Conservation (phyloP, 192 early-diverging fungal genomes). For the Chytriomyces confervae region DNA sequence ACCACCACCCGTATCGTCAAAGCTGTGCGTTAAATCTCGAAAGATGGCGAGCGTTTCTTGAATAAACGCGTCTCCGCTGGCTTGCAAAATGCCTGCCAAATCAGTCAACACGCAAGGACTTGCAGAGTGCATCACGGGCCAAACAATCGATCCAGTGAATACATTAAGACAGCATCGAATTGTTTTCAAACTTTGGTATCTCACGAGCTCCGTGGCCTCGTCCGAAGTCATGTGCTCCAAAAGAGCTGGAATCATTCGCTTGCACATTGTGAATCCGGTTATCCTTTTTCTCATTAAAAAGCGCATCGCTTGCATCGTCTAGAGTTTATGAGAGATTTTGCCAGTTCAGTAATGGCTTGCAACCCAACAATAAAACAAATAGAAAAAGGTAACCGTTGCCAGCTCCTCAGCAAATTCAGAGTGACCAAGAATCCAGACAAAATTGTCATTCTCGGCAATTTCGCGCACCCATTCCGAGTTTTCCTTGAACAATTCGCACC, state of each 20-base stretch:
- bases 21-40: too few species aligned
- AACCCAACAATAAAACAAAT: background rate
- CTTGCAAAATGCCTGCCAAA: background rate
- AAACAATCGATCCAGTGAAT: background rate
- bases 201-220: background rate
- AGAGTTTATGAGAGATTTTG: too few species aligned
- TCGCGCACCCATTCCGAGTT: background rate
- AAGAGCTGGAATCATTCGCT: background rate
- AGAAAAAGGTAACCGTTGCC: background rate
- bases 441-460: background rate
- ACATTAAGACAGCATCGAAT: background rate
- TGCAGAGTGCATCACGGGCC: background rate
- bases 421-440: background rate
- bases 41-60: too few species aligned
- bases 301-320: too few species aligned
- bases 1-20: too few species aligned
- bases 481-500: background rate
- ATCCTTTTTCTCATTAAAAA: background rate
- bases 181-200: background rate
- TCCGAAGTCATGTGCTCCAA: background rate
- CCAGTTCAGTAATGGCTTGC: background rate
- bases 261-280: background rate
- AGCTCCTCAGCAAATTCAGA: background rate
- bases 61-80: background rate
- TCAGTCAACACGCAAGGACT: background rate